A percentile compares a stretch with the other conserved stretches of the same genome.
These are phyloP conservation scores for Rhytidhysteron rufulum DNA, from an alignment of 2,329 filamentous ascomycete species.

Conservation along the genomic window DNA sequence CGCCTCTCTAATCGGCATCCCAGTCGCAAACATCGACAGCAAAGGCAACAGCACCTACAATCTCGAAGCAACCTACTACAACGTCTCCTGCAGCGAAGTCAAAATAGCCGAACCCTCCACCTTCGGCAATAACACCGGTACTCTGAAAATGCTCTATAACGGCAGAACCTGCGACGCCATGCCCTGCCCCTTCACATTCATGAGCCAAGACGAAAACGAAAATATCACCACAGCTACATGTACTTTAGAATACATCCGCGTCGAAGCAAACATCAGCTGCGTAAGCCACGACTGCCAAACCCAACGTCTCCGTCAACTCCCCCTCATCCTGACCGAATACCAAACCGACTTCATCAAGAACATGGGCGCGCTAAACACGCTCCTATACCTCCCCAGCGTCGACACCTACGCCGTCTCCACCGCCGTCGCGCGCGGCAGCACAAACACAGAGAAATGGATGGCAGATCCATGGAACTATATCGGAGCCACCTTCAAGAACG, in stretches of 20 bases:
- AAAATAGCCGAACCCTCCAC: constrained; percentile 2
- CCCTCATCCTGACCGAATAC: constrained; percentile 12
- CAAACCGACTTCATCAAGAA: constrained; percentile 9
- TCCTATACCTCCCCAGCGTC: constrained; percentile 11
- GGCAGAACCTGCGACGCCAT: constrained; percentile 11
- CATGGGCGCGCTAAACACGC: constrained; percentile 5
- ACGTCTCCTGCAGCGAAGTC: constrained; percentile 21
- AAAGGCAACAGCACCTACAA: not conserved
- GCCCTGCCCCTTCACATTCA: constrained; percentile 17
- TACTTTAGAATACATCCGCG: constrained; percentile 12
- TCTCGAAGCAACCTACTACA: constrained; percentile 21
- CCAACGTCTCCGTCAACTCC: constrained; percentile 15
- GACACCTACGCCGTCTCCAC: constrained; percentile 15
- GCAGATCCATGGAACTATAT: constrained; percentile 17
- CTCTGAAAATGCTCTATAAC: constrained; percentile 15
- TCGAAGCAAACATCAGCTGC: constrained; percentile 19
- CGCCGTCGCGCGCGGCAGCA: constrained; percentile 12
- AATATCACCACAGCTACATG: constrained; percentile 17
- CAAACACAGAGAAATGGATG: constrained; percentile 25
- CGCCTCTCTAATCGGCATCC: constrained; percentile 1
- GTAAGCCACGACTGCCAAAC: constrained; percentile 14
- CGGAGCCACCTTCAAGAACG: constrained; percentile 10
- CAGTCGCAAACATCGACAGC: not conserved
- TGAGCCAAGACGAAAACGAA: constrained; percentile 11
- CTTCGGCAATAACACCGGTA: constrained; percentile 10